phyloP scores from a whole-genome alignment of 495 filamentous ascomycete species.

The Amphirosellinia nigrospora region DNA sequence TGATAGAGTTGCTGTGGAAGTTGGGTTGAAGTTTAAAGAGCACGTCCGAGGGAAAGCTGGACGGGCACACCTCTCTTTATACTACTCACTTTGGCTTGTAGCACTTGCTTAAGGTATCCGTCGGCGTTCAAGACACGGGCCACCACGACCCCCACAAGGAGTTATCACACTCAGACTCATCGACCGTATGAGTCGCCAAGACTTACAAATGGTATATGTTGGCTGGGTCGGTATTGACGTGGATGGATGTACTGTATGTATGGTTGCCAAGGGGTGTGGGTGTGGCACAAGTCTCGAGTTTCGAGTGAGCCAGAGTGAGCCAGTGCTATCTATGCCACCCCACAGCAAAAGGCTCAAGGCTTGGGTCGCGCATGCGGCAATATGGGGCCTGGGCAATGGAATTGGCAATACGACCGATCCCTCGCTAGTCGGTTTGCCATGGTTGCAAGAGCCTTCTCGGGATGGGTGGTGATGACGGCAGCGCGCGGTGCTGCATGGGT shows the following conservation, averaged over 20 bases:
- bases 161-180: constrained; percentile 8
- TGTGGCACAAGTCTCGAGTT: constrained; percentile 13
- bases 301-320: constrained; percentile 6
- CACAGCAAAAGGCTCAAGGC: neutral
- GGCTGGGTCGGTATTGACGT: constrained; percentile 27
- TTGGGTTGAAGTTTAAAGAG: neutral
- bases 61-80: constrained; percentile 25
- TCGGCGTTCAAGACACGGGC: constrained; percentile 20
- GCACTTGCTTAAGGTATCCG: constrained; percentile 7
- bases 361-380: constrained; percentile 16
- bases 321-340: neutral
- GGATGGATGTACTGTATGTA: too few relatives aligned
- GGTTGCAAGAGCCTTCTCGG: constrained; percentile 6
- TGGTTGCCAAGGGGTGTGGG: constrained; percentile 20
- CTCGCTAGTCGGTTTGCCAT: neutral
- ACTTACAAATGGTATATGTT: constrained; percentile 32
- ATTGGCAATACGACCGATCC: neutral
- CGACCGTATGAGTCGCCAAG: constrained; percentile 38
- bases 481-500: constrained; percentile 1
- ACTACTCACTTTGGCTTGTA: neutral
- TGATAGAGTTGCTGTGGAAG: constrained; percentile 1
- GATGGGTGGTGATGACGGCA: neutral
- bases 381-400: constrained; percentile 11
- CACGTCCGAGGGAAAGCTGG: neutral
- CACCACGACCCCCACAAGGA: constrained; percentile 29